These are phyloP conservation scores for Monosporozyma unispora DNA, from an alignment of 805 yeast genomes.

Conservation along the genomic window DNA sequence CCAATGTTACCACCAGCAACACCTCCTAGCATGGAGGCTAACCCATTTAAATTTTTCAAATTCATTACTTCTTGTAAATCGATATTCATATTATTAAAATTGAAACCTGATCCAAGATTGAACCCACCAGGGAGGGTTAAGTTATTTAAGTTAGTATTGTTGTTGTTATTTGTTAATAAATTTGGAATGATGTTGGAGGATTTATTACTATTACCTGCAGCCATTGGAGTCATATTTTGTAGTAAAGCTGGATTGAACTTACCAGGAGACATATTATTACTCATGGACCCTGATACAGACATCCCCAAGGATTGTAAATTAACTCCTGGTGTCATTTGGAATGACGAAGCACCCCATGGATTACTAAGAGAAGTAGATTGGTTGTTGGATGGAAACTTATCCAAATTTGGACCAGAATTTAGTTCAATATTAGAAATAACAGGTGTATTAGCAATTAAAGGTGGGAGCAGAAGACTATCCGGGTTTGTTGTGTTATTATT, in stretches of 20 bases:
- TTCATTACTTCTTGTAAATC: conserved; percentile 1
- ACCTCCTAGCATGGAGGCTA: background rate
- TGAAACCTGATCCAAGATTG: background rate
- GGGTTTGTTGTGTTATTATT: conserved; percentile 1
- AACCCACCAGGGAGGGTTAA: background rate
- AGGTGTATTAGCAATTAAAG: conserved; percentile 12
- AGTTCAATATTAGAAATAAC: background rate
- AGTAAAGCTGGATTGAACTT: conserved; percentile 1
- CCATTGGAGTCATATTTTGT: background rate
- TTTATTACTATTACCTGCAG: background rate
- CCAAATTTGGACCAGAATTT: background rate
- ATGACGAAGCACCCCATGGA: background rate
- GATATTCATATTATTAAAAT: background rate
- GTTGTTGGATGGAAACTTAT: background rate
- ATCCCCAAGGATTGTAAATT: conserved; percentile 9
- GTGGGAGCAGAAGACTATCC: conserved; percentile 22
- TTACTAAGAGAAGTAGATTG: background rate
- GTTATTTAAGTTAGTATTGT: conserved; percentile 1
- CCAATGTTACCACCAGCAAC: background rate
- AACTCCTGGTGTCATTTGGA: conserved; percentile 1
- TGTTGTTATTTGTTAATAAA: background rate
- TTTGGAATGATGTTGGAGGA: background rate
- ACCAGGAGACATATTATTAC: conserved; percentile 10
- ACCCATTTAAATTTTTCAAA: background rate
- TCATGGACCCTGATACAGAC: conserved; percentile 8